Base-by-base conservation (phyloP, 345 rosid genomes). In the Acer saccharum region DNA sequence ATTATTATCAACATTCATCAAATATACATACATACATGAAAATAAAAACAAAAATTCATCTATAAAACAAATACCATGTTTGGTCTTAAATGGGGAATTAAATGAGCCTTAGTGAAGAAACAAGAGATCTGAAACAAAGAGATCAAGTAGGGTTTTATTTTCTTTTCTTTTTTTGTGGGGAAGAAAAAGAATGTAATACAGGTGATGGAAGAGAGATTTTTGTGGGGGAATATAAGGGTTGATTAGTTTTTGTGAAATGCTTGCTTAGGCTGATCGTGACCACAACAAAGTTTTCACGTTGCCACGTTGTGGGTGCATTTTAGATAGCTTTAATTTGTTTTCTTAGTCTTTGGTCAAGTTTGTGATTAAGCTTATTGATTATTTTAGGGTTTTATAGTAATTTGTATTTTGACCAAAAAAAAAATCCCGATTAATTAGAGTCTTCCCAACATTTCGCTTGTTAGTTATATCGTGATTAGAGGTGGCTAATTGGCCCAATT, bases 181-280 rank as follows among this genome's bases (percentile, higher is more conserved):
- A 61, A 44, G 70, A 65, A 25, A 62, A 62, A 75, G 16, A 27
- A 69, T 48, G 21, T 65, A 44, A 63, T 1, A 50, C 55, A 41
- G 21, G 63, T 72, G 83, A 81, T 29, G 73, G 77, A 79, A 48
- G 72, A 71, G 88, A 83, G 88, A 81, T 71, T 80, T 80, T 76
- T 17, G 54, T 70, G 84, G 79, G 73, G 18, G 7, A 9, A 74
- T 79, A 72, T 32, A 48, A 82, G 66, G 86, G 76, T 62, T 62
- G 62, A 3, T 68, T 43, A 21, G 69, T 29, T 27, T 58, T 71
- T 58, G 25, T 29, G 71, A 4, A 54, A 54, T 54, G 58, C 32
- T 12, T 71, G 54, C 11, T 71, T 29, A 54, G 23, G 80, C 57
- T 73, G 71, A 69, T 77, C 71, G 35, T 21, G 54, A 43, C 76